Conservation (phyloP, 768 basidiomycete genomes). For the Artomyces pyxidatus region DNA sequence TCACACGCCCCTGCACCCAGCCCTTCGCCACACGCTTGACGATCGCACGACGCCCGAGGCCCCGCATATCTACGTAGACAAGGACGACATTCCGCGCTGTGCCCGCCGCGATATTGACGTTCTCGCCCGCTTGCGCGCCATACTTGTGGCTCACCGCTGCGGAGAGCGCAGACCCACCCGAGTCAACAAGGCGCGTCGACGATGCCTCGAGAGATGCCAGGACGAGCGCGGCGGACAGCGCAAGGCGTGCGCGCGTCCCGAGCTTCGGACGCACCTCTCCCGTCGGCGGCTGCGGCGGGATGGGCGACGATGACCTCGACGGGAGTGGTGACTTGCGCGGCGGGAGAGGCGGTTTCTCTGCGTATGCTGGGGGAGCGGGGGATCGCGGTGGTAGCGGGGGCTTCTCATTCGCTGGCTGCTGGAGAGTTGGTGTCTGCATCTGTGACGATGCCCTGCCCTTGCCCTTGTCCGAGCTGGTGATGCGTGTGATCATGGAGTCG, state of each 20-base stretch:
- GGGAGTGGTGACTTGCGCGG: conserved; percentile 23
- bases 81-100: conserved; percentile 14
- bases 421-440: background rate
- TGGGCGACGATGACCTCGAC: conserved; percentile 8
- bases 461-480: conserved; percentile 1
- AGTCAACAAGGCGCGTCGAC: conserved; percentile 5
- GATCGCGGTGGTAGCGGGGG: background rate
- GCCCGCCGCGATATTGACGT: conserved; percentile 8
- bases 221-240: conserved; percentile 12
- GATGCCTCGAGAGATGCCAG: conserved; percentile 6
- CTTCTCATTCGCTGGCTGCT: background rate
- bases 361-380: background rate
- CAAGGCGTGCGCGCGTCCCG: conserved; percentile 2
- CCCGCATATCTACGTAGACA: conserved; percentile 12
- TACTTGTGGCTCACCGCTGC: conserved; percentile 16
- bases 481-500: conserved; percentile 5
- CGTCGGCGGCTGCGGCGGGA: background rate
- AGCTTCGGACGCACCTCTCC: background rate
- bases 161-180: conserved; percentile 10
- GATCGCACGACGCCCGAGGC: conserved; percentile 8
- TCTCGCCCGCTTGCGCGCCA: conserved; percentile 6
- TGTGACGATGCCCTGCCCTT: background rate
- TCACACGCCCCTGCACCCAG: conserved; percentile 9
- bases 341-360: conserved; percentile 10
- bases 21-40: conserved; percentile 8